Conservation (phyloP, 768 basidiomycete species). For the Trametes punicea region DNA sequence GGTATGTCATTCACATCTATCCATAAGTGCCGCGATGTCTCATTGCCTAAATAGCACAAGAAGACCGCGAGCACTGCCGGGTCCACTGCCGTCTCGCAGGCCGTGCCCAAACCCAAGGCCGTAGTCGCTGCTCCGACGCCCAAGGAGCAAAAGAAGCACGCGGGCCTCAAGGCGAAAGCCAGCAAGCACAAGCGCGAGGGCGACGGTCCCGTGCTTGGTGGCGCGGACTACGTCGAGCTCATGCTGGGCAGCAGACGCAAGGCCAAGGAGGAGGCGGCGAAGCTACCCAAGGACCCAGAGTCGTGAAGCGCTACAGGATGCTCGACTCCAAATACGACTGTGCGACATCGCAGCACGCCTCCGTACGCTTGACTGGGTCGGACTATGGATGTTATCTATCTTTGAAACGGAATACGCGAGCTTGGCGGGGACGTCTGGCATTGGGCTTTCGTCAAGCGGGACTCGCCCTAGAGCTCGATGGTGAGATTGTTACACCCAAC, state of each 20-base stretch:
- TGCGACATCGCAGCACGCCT: too few species aligned
- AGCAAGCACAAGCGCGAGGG: slow-evolving; percentile 24
- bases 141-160: slow-evolving; percentile 43
- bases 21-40: not conserved
- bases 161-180: slow-evolving; percentile 45
- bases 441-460: too few species aligned
- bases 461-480: too few species aligned
- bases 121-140: slow-evolving; percentile 22
- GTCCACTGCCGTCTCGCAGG: slow-evolving; percentile 1
- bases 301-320: not conserved
- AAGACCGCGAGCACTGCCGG: slow-evolving; percentile 27
- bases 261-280: slow-evolving; percentile 62
- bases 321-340: too few species aligned
- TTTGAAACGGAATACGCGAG: too few species aligned
- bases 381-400: too few species aligned
- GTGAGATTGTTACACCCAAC: too few species aligned
- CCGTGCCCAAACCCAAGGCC: slow-evolving; percentile 9
- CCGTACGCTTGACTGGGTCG: too few species aligned
- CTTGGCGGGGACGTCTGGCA: too few species aligned
- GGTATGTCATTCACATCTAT: slow-evolving; percentile 32
- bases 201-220: slow-evolving; percentile 55
- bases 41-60: slow-evolving; percentile 2
- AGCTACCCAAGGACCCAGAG: slow-evolving; percentile 40
- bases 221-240: slow-evolving; percentile 72
- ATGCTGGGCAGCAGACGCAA: slow-evolving; percentile 70